Evolutionary conservation across 2,329 filamentous ascomycete genomes (phyloP).

Genomic region (Fusarium poae): DNA sequence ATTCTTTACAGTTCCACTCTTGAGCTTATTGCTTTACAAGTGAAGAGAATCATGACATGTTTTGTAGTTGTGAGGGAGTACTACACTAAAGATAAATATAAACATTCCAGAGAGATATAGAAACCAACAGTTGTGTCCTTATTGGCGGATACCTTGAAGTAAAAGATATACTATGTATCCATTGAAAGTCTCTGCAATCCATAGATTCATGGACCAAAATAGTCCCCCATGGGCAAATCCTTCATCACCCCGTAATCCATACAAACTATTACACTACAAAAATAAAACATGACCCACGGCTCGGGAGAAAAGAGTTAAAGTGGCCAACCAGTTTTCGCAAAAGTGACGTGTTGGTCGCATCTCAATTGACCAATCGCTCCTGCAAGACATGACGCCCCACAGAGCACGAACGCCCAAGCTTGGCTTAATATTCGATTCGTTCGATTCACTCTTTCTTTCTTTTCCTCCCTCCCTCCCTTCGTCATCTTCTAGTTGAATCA

Average conservation of each 20-base stretch:
- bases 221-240: slow-evolving; percentile 32
- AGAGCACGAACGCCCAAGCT: slow-evolving; percentile 6
- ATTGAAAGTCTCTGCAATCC: slow-evolving; percentile 8
- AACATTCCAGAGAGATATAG: neutral
- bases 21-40: slow-evolving; percentile 28
- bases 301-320: slow-evolving; percentile 3
- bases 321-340: slow-evolving; percentile 5
- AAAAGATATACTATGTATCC: neutral
- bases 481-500: neutral
- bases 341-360: slow-evolving; percentile 19
- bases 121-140: neutral
- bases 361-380: slow-evolving; percentile 38
- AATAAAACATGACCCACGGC: slow-evolving; percentile 19
- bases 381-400: slow-evolving; percentile 26
- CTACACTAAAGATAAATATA: neutral
- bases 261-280: slow-evolving; percentile 28
- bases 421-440: neutral
- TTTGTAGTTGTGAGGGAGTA: neutral
- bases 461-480: neutral
- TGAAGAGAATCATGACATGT: slow-evolving; percentile 11
- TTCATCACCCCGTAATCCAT: slow-evolving; percentile 18
- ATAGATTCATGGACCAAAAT: slow-evolving; percentile 4
- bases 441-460: slow-evolving; percentile 2
- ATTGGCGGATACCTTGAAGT: slow-evolving; percentile 6
- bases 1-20: slow-evolving; percentile 33